Evolutionary conservation across 139 green algal genomes (phyloP), one percentile per base, ranked within the genome.

Genomic region (Trebouxia sp.): DNA sequence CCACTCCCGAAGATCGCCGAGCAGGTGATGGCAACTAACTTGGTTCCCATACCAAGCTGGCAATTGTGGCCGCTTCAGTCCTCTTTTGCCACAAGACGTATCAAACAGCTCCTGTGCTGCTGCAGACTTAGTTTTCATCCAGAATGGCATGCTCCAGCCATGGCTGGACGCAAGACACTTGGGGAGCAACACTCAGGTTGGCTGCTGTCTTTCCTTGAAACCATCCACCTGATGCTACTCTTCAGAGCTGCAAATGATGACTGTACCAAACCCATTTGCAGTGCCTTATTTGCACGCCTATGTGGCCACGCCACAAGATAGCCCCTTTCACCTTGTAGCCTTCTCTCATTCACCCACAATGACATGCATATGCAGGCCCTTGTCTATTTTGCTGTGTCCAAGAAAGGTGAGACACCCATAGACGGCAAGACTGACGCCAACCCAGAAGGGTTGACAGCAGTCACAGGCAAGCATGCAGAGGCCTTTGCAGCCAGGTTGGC

Each of bases 341-440:
- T n/a, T n/a, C n/a, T n/a, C n/a, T n/a, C n/a, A n/a, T n/a, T n/a
- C n/a, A n/a, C n/a, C n/a, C 3, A 17, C 47, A 53, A 6, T 1
- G 15, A 5, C 20, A 17, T 53, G 38, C 14, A 22, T 45, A 26
- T 79, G 72, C 89, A 97, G 91, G 93, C 97, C 62, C 90, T 99
- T 0, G 92, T 98, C 14, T 99, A 99, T 85, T 99, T 99, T 90
- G 97, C 95, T 12, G 96, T 99, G 47, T 93, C 97, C 11, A 98
- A 98, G 88, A 84, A 92, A 32, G 96, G 97, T 0, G 96, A 98
- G 28, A 81, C 80, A 4, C 95, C 96, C 9, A 92, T 85, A 3
- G 96, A 98, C 50, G 95, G 95, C 47, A 97, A 95, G 81, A 99
- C 96, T 7, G 94, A 98, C 62, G 82, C 95, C 22, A 98, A 99